Conservation (phyloP, 768 basidiomycete species). For the Pleurotus giganteus region DNA sequence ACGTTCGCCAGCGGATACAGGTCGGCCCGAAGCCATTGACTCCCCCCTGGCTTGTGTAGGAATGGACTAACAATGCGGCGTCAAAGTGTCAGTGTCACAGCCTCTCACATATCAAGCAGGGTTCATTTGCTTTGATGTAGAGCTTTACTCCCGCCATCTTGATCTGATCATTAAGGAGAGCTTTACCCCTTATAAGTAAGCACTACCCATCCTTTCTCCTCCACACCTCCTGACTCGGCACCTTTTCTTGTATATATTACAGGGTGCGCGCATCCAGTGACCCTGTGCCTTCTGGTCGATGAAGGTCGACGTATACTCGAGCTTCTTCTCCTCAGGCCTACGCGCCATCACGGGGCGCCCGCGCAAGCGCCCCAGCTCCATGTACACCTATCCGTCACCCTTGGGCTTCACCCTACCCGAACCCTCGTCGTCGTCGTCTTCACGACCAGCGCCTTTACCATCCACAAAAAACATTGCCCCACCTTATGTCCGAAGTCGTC, state of each 20-base stretch:
- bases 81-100: background rate
- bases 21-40: background rate
- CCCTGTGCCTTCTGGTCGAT: background rate
- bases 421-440: background rate
- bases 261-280: background rate
- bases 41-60: background rate
- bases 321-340: conserved; percentile 9
- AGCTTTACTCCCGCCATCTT: conserved; percentile 10
- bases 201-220: background rate
- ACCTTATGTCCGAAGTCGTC: conserved; percentile 8
- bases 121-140: background rate
- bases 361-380: conserved; percentile 4
- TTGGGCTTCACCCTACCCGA: background rate
- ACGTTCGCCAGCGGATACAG: background rate
- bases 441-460: background rate
- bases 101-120: conserved; percentile 5
- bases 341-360: conserved; percentile 2
- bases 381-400: conserved; percentile 1
- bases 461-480: background rate
- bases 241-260: background rate
- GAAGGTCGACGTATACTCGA: conserved; percentile 6
- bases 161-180: conserved; percentile 5
- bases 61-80: conserved; percentile 3
- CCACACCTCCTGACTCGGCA: background rate
- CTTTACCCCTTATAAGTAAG: conserved; percentile 5